A percentile compares a stretch with the other conserved stretches of the same genome.
Conservation (phyloP, 1,139 yeast genomes). For the Debaryomycetaceae sp. region DNA sequence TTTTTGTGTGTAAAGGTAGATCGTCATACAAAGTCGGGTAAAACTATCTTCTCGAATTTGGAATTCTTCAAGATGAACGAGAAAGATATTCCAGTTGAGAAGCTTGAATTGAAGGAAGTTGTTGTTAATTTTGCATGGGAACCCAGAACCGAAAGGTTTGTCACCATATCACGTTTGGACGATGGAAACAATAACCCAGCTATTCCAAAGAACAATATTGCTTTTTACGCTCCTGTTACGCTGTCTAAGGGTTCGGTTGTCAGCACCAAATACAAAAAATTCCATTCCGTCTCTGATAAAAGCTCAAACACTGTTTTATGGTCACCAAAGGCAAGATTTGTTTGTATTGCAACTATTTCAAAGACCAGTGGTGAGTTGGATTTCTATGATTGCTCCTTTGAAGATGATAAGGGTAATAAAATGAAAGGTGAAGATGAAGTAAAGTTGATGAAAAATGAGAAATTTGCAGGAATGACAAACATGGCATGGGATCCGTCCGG, state of each 20-base stretch:
- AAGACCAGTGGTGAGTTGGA: slow-evolving; percentile 67
- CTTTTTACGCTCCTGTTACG: slow-evolving; percentile 89
- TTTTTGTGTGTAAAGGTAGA: slow-evolving; percentile 92
- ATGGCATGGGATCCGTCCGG: slow-evolving; percentile 96
- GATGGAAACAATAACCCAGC: slow-evolving; percentile 64
- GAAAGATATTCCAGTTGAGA: slow-evolving; percentile 92
- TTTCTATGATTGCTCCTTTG: slow-evolving; percentile 82
- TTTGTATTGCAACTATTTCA: slow-evolving; percentile 70
- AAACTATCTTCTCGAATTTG: slow-evolving; percentile 85
- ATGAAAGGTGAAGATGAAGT: slow-evolving; percentile 53
- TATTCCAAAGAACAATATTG: slow-evolving; percentile 64
- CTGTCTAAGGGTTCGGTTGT: slow-evolving; percentile 70
- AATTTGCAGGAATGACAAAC: slow-evolving; percentile 77
- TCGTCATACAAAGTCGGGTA: slow-evolving; percentile 93
- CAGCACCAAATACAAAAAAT: slow-evolving; percentile 30
- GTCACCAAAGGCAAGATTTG: slow-evolving; percentile 94
- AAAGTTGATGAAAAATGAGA: slow-evolving; percentile 60
- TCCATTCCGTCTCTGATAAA: slow-evolving; percentile 56
- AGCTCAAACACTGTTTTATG: slow-evolving; percentile 74
- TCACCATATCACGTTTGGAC: slow-evolving; percentile 67
- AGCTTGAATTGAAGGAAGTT: slow-evolving; percentile 86
- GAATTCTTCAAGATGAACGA: slow-evolving; percentile 88
- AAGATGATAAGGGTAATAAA: slow-evolving; percentile 50
- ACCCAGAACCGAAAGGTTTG: slow-evolving; percentile 85
- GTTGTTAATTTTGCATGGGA: slow-evolving; percentile 94